phyloP scores from a whole-genome alignment of 768 basidiomycete species.

The Rhizopogon salebrosus region DNA sequence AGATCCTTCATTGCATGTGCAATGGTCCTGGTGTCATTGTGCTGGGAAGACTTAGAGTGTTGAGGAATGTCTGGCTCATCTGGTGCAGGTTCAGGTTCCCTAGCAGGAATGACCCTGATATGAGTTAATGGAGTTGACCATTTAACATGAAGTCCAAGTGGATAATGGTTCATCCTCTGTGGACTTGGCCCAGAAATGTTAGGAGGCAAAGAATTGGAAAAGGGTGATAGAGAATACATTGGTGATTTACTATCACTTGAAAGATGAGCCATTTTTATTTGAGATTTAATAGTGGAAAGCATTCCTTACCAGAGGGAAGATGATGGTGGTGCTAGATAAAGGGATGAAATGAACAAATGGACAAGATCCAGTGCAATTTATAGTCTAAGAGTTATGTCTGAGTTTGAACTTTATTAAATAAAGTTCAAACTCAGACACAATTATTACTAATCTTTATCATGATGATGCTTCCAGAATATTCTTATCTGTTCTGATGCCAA shows the following conservation, averaged over 20 bases:
- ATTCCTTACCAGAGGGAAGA: no score
- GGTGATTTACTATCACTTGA: not conserved
- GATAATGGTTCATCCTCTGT: not conserved
- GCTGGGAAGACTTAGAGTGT: not conserved
- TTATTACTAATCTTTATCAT: not conserved
- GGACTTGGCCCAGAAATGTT: not conserved
- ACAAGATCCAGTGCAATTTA: not conserved
- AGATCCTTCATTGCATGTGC: not conserved
- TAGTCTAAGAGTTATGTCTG: no score
- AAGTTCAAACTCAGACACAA: not conserved
- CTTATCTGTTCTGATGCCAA: not conserved
- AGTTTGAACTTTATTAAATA: constrained; percentile 1
- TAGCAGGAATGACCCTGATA: not conserved
- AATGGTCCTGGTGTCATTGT: not conserved
- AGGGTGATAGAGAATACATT: not conserved
- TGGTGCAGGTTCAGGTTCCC: not conserved
- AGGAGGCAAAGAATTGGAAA: not conserved
- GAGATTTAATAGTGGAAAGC: not conserved
- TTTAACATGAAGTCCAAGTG: not conserved
- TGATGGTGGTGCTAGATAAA: not conserved
- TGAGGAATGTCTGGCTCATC: not conserved
- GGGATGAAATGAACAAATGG: not conserved
- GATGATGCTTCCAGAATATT: not conserved
- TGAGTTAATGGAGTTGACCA: constrained; percentile 3
- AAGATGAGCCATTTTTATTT: not conserved